Conservation (phyloP, 305 asterid species). For the Fraxinus paxiana region DNA sequence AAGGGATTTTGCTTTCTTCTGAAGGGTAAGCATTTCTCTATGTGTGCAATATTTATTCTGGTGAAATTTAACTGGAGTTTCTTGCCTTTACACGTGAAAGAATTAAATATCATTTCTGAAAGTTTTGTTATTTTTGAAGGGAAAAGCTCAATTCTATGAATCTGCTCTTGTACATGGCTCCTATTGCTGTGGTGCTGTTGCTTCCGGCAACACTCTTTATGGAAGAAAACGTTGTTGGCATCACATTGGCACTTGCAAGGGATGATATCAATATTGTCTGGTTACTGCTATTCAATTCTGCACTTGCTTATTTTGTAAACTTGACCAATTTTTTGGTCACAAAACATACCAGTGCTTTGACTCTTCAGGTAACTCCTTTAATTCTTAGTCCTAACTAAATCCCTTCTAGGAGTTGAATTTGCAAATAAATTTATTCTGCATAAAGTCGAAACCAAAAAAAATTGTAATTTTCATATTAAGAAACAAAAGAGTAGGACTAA, state of each 20-base stretch:
- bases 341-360: slow-evolving; percentile 76
- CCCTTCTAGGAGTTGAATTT: not conserved
- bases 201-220: slow-evolving; percentile 62
- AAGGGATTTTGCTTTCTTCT: slow-evolving; percentile 87
- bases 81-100: slow-evolving; percentile 6
- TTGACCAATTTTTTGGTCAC: slow-evolving; percentile 86
- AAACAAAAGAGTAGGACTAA: not conserved
- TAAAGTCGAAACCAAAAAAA: not conserved
- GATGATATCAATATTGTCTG: slow-evolving; percentile 58
- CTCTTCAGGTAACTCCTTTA: slow-evolving; percentile 63
- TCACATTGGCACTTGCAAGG: slow-evolving; percentile 67
- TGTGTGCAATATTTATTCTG: slow-evolving; percentile 5
- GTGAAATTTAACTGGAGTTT: slow-evolving; percentile 3
- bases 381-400: slow-evolving; percentile 13
- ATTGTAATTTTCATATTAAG: not conserved
- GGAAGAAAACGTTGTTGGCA: slow-evolving; percentile 76
- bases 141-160: slow-evolving; percentile 82
- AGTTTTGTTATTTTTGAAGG: slow-evolving; percentile 33
- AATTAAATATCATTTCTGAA: slow-evolving; percentile 24
- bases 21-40: slow-evolving; percentile 53
- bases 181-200: slow-evolving; percentile 68
- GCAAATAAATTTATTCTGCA: not conserved
- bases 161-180: slow-evolving; percentile 85
- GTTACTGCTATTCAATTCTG: slow-evolving; percentile 72
- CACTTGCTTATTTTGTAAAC: slow-evolving; percentile 71